phyloP scores from a whole-genome alignment of 2,329 filamentous ascomycete species.

The Pseudogymnoascus sp. region DNA sequence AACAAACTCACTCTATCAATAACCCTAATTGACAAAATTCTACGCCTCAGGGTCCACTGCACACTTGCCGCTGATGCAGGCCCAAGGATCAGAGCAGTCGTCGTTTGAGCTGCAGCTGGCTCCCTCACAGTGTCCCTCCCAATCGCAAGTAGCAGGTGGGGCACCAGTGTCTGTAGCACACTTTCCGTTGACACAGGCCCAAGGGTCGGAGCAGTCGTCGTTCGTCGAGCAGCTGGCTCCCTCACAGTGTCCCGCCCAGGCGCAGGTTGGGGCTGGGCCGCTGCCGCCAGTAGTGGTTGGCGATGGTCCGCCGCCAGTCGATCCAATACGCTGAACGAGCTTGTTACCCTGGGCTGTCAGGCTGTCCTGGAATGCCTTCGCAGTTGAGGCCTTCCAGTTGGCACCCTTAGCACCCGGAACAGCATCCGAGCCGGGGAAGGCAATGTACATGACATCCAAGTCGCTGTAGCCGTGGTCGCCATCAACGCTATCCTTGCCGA shows the following conservation, averaged over 20 bases:
- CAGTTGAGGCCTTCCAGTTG: constrained; percentile 44
- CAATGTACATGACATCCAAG: constrained; percentile 54
- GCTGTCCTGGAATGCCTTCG: constrained; percentile 44
- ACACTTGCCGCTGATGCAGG: constrained; percentile 13
- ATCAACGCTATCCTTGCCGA: constrained; percentile 39
- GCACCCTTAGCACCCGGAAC: constrained; percentile 47
- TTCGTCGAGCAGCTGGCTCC: constrained; percentile 12
- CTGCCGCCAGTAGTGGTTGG: constrained; percentile 10
- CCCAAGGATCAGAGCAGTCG: constrained; percentile 15
- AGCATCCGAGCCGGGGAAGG: constrained; percentile 48
- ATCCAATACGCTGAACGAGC: constrained; percentile 36
- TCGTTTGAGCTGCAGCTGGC: constrained; percentile 12
- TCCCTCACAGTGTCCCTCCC: constrained; percentile 17
- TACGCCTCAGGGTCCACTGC: not conserved
- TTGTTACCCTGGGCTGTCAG: constrained; percentile 43
- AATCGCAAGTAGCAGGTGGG: constrained; percentile 12
- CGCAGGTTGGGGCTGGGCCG: constrained; percentile 11
- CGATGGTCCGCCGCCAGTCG: constrained; percentile 7
- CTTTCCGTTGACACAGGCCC: constrained; percentile 13
- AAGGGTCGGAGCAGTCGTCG: constrained; percentile 16
- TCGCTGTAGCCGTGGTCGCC: constrained; percentile 48
- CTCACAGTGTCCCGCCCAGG: constrained; percentile 18
- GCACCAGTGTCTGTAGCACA: constrained; percentile 10
- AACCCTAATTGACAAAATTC: not conserved
- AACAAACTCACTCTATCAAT: too few relatives aligned